A percentile compares a stretch with the other conserved stretches of the same genome.
Evolutionary conservation across 2,329 filamentous ascomycete species (phyloP).

Genomic region (Didymella glomerata): DNA sequence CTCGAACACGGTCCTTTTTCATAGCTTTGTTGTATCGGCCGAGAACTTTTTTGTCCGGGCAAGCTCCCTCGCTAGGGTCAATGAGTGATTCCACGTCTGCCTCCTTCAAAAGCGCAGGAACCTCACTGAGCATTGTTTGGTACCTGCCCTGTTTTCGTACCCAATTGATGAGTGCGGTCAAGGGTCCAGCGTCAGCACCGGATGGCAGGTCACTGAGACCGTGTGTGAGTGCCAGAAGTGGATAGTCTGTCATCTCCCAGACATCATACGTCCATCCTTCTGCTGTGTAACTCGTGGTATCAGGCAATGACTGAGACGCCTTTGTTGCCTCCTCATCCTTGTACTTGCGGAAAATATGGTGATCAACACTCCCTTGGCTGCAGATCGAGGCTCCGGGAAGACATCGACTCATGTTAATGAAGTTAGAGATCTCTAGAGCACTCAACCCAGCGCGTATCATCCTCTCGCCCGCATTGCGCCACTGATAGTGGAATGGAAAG

Average conservation of each 20-base stretch:
- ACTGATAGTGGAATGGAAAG: constrained; percentile 30
- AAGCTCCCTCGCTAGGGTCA: constrained; percentile 6
- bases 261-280: constrained; percentile 22
- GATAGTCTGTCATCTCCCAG: constrained; percentile 27
- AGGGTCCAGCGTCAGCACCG: constrained; percentile 28
- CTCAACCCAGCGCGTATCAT: too few relatives aligned
- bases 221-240: constrained; percentile 27
- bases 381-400: constrained; percentile 5
- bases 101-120: constrained; percentile 14
- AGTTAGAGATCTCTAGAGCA: neutral
- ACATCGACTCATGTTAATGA: constrained; percentile 26
- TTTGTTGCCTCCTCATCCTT: too few relatives aligned
- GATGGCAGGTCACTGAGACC: constrained; percentile 24
- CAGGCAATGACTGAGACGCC: neutral
- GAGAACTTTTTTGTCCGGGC: constrained; percentile 25
- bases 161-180: constrained; percentile 28
- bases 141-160: constrained; percentile 12
- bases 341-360: too few relatives aligned
- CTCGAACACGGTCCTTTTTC: constrained; percentile 18
- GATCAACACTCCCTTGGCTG: neutral
- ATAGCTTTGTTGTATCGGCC: constrained; percentile 12
- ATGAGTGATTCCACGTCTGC: constrained; percentile 22
- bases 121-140: constrained; percentile 22
- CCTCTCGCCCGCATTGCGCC: constrained; percentile 18
- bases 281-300: constrained; percentile 18